Conservation (phyloP, 441 rosid species). For the Codiaeum variegatum region DNA sequence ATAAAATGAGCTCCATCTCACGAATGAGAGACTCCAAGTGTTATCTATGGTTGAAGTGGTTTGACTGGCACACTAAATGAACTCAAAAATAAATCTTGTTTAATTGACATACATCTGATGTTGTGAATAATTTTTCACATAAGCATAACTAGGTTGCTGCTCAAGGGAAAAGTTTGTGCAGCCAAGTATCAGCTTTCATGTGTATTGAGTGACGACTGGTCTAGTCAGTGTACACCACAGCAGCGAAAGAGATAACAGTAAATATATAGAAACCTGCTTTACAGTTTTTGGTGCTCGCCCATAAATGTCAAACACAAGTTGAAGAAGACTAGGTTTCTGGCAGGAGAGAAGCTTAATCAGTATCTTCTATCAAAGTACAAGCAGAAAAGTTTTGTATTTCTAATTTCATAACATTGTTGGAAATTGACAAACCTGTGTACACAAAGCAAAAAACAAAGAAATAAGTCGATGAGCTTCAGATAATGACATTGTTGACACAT, state of each 20-base stretch:
- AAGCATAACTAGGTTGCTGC: not conserved
- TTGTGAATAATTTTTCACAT: not conserved
- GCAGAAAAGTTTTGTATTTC: not conserved
- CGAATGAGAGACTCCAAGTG: not conserved
- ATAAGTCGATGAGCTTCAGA: slow-evolving; percentile 80
- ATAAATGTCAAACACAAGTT: slow-evolving; percentile 72
- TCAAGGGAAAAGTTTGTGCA: not conserved
- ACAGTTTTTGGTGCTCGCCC: slow-evolving; percentile 77
- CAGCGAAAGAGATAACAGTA: slow-evolving; percentile 3
- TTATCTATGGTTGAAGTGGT: not conserved
- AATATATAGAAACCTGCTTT: slow-evolving; percentile 61
- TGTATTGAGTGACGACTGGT: not conserved
- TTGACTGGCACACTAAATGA: not conserved
- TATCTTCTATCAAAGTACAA: not conserved
- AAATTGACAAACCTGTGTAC: slow-evolving; percentile 70
- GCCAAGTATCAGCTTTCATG: slow-evolving; percentile 7
- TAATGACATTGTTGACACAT: slow-evolving; percentile 49
- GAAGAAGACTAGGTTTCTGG: slow-evolving; percentile 91
- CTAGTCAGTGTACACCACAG: not conserved
- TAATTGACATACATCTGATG: not conserved
- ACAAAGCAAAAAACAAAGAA: slow-evolving; percentile 90
- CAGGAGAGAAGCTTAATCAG: slow-evolving; percentile 29
- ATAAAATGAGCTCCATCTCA: not conserved
- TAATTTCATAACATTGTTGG: slow-evolving; percentile 16
- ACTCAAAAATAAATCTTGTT: not conserved